Evolutionary conservation across 345 rosid genomes (phyloP), one percentile per base, ranked within the genome.

Genomic region (Eucalyptus pauciflora): DNA sequence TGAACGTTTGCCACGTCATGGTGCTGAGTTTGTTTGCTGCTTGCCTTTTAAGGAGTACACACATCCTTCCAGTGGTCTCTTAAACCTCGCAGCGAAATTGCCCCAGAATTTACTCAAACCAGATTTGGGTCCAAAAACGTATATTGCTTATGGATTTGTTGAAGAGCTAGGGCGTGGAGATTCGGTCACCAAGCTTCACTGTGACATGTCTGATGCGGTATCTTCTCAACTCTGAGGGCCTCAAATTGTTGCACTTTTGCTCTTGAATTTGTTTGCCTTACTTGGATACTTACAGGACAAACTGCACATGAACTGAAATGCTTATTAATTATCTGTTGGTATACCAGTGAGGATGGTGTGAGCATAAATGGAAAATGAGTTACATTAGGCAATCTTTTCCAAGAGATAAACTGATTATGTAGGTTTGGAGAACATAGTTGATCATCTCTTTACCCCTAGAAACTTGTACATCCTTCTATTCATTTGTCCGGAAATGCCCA

Each of bases 141-240:
- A 95, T 62, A 93, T 97, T 88, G 98, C 97, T 46, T 96, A 94
- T 93, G 98, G 99, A 79, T 88, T 93, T 90, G 88, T 89, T 46
- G 89, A 95, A 92, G 99, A 96, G 91, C 93, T 92, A 86, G 98
- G 97, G 46, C 97, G 97, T 89, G 99, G 97, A 76, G 98, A 97
- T 91, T 96, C 98, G 85, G 97, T 96, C 43, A 97, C 99, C 69
- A 96, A 96, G 93, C 97, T 97, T 90, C 99, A 97, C 7, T 96
- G 94, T 89, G 97, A 96, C 93, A 94, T 95, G 97, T 96, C 97
- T 89, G 99, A 96, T 93, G 97, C 97, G 94, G 98, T 97, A 93
- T 88, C 91, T 86, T 89, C 89, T 48, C 83, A 49, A 33, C 45
- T 50, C 5, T 17, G 62, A n/a, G 54, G 31, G 33, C 60, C 62